Evolutionary conservation across 164 flowering plant genomes (phyloP).

Genomic region (Dillenia turbinata): DNA sequence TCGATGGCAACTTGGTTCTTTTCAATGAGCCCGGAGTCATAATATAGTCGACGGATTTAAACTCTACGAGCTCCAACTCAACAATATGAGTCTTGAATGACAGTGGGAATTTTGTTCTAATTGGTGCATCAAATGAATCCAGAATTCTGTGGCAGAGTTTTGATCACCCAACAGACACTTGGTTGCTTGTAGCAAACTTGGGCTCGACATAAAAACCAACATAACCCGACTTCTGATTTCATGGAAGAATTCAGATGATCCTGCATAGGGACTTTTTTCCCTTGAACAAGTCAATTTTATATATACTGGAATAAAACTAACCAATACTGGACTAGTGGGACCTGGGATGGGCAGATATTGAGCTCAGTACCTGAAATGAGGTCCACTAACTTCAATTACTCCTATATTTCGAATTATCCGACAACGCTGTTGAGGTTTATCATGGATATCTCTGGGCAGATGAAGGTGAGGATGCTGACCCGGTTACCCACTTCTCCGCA

Average conservation of each 20-base stretch:
- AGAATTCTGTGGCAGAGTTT: conserved; percentile 4
- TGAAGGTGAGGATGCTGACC: conserved; percentile 5
- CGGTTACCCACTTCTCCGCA: conserved; percentile 9
- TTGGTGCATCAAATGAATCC: background rate
- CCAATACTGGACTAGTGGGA: conserved; percentile 22
- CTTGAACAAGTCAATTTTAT: background rate
- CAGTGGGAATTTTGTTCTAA: conserved; percentile 2
- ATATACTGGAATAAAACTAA: conserved; percentile 12
- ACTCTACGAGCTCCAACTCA: background rate
- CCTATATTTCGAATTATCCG: conserved; percentile 7
- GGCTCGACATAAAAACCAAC: background rate
- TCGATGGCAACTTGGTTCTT: conserved; percentile 5
- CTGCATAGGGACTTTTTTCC: conserved; percentile 1
- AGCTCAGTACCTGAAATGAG: conserved; percentile 22
- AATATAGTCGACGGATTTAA: conserved; percentile 5
- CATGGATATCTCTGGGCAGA: conserved; percentile 14
- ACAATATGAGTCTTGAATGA: background rate
- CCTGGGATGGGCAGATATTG: conserved; percentile 19
- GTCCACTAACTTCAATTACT: conserved; percentile 7
- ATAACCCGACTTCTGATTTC: conserved; percentile 5
- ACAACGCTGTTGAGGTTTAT: conserved; percentile 5
- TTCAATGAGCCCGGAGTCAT: background rate
- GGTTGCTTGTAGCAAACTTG: conserved; percentile 8
- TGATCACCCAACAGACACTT: conserved; percentile 7
- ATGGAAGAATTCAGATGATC: conserved; percentile 11